phyloP scores from a whole-genome alignment of 139 green algal genomes.

The Picochlorum sp. region DNA sequence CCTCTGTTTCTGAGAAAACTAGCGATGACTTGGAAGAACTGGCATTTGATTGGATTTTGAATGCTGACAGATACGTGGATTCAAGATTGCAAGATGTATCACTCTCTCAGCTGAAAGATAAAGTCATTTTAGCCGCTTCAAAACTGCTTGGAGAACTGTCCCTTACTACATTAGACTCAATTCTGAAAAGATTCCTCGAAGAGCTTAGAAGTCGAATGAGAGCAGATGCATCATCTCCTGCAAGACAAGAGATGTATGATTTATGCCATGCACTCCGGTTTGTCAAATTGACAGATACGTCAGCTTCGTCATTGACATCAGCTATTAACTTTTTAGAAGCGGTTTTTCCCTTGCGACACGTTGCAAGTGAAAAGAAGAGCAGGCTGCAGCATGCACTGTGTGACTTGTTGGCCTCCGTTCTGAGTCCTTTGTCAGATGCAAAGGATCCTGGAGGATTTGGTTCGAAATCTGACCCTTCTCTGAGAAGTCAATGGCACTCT shows the following conservation, averaged over 20 bases:
- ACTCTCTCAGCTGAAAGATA: conserved; percentile 17
- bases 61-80: conserved; percentile 43
- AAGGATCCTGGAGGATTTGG: conserved; percentile 23
- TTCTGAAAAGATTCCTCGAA: conserved; percentile 23
- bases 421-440: conserved; percentile 44
- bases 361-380: conserved; percentile 68
- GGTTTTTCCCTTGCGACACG: conserved; percentile 56
- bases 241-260: conserved; percentile 26
- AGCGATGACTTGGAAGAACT: conserved; percentile 29
- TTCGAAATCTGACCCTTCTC: not conserved
- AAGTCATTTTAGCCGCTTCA: conserved; percentile 18
- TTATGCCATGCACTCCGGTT: conserved; percentile 33
- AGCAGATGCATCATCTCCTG: conserved; percentile 25
- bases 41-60: conserved; percentile 55
- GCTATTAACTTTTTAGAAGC: conserved; percentile 47
- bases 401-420: conserved; percentile 64
- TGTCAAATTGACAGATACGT: conserved; percentile 32
- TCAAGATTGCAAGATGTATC: conserved; percentile 6
- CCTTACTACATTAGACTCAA: conserved; percentile 19
- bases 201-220: conserved; percentile 42
- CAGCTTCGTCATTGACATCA: conserved; percentile 28
- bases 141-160: conserved; percentile 28
- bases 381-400: conserved; percentile 61
- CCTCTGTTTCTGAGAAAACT: conserved; percentile 24
- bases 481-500: conserved; percentile 28